phyloP scores from a whole-genome alignment of 495 filamentous ascomycete species.

The Penicillium herquei region DNA sequence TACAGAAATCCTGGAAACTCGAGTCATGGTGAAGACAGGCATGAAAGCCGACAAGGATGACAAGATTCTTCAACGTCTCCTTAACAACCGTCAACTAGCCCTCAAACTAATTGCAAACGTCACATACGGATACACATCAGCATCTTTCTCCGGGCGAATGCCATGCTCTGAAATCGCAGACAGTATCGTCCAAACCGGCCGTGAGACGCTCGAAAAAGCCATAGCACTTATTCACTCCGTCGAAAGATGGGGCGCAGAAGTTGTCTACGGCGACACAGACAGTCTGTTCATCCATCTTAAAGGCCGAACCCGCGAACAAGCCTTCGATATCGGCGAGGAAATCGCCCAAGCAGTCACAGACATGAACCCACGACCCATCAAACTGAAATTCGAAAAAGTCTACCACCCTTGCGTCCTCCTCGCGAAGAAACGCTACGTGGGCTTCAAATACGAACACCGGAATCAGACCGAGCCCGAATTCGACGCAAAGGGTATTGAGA shows the following conservation, averaged over 20 bases:
- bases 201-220: slow-evolving; percentile 91
- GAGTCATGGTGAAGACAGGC: slow-evolving; percentile 96
- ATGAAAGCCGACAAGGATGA: slow-evolving; percentile 96
- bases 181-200: slow-evolving; percentile 93
- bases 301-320: slow-evolving; percentile 80
- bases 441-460: slow-evolving; percentile 89
- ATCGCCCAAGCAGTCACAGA: slow-evolving; percentile 87
- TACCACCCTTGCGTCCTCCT: slow-evolving; percentile 92
- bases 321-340: slow-evolving; percentile 89
- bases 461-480: slow-evolving; percentile 83
- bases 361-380: slow-evolving; percentile 88
- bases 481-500: slow-evolving; percentile 98
- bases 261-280: slow-evolving; percentile 98
- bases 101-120: slow-evolving; percentile 98
- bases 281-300: slow-evolving; percentile 91
- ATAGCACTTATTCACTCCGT: slow-evolving; percentile 90
- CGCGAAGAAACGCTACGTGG: slow-evolving; percentile 97
- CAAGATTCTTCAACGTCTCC: slow-evolving; percentile 75
- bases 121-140: slow-evolving; percentile 96
- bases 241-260: slow-evolving; percentile 85
- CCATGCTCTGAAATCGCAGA: slow-evolving; percentile 97
- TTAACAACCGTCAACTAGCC: slow-evolving; percentile 92
- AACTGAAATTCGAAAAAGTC: slow-evolving; percentile 98
- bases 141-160: slow-evolving; percentile 94
- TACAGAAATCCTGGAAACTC: slow-evolving; percentile 90